Evolutionary conservation across 768 basidiomycete species (phyloP), one percentile per base, ranked within the genome.

Genomic region (Serendipita vermifera): DNA sequence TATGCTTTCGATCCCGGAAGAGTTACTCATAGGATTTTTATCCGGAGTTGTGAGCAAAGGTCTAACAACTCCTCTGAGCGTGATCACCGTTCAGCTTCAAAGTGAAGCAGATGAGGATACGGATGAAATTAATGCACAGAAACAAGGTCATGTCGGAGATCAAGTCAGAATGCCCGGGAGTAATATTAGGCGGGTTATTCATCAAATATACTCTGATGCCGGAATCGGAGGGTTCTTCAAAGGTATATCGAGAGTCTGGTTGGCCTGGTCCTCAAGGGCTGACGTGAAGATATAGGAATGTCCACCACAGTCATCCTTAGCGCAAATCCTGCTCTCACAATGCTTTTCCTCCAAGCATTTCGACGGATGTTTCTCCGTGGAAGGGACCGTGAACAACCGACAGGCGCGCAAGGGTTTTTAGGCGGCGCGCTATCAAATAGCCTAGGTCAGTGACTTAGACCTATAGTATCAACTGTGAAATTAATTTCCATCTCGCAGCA

Each of bases 191-290:
- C 58, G 61, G 1, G 69, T 76, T 3, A 64, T 75, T 5, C 65
- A 67, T 58, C 64, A 65, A 11, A 76, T 81, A 5, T 77, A 78
- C 61, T 48, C 62, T 1, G 73, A 77, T 54, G 64, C 75, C 15
- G 81, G 80, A 0, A 53, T 80, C 20, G 46, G 60, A 27, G 79
- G 79, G 1, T 81, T 81, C 62, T 81, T 79, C 79, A 68, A 72
- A 63, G 78, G 78, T 79, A 59, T 13, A 61, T 29, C 24, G 29
- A 27, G n/a, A 9, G 35, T 36, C 35, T 36, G 35, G 35, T 36
- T 13, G 57, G 26, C 11, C 6, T 46, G 17, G 36, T 39, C 7
- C 56, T 20, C 3, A 1, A 14, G 36, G n/a, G 11, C 2, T 3
- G 11, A 13, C 54, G 20, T 32, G 20, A n/a, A 29, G 33, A 26